phyloP scores from a whole-genome alignment of 805 yeast genomes.

The Barnettozyma wickerhamii region DNA sequence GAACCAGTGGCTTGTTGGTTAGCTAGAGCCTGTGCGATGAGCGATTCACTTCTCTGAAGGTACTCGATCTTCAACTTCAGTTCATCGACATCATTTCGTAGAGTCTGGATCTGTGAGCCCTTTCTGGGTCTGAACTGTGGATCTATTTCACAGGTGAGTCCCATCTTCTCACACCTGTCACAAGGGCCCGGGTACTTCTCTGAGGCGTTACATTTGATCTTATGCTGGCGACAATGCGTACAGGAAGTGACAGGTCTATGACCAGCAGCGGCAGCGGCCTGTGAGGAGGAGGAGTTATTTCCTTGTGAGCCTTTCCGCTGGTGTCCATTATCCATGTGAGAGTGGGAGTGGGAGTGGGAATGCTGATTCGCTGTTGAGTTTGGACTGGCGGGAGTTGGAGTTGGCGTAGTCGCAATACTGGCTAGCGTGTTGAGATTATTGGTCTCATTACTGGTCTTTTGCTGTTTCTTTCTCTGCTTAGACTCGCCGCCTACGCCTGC shows the following conservation, averaged over 20 bases:
- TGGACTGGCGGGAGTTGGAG: slow-evolving; percentile 3
- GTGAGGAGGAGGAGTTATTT: neutral
- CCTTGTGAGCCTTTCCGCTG: neutral
- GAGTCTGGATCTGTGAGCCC: slow-evolving; percentile 82
- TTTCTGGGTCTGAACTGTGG: slow-evolving; percentile 89
- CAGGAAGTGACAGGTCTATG: slow-evolving; percentile 91
- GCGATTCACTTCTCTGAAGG: slow-evolving; percentile 58
- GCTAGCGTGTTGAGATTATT: slow-evolving; percentile 12
- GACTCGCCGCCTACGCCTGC: no score
- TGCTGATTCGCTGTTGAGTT: neutral
- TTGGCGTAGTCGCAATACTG: slow-evolving; percentile 11
- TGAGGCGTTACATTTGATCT: slow-evolving; percentile 88
- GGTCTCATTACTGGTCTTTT: slow-evolving; percentile 2
- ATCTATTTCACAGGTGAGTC: slow-evolving; percentile 78
- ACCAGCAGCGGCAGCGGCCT: slow-evolving; percentile 33
- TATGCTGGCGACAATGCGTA: slow-evolving; percentile 92
- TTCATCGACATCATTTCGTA: slow-evolving; percentile 83
- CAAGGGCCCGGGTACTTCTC: slow-evolving; percentile 81
- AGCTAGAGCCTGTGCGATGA: slow-evolving; percentile 59
- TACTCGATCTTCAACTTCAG: slow-evolving; percentile 67
- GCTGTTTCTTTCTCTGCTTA: slow-evolving; percentile 8
- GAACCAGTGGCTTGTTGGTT: slow-evolving; percentile 14
- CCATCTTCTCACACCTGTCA: slow-evolving; percentile 76
- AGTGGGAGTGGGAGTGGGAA: neutral
- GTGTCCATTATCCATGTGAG: neutral